Evolutionary conservation across 257 asterid genomes (phyloP).

Genomic region (Plectranthus barbatus): DNA sequence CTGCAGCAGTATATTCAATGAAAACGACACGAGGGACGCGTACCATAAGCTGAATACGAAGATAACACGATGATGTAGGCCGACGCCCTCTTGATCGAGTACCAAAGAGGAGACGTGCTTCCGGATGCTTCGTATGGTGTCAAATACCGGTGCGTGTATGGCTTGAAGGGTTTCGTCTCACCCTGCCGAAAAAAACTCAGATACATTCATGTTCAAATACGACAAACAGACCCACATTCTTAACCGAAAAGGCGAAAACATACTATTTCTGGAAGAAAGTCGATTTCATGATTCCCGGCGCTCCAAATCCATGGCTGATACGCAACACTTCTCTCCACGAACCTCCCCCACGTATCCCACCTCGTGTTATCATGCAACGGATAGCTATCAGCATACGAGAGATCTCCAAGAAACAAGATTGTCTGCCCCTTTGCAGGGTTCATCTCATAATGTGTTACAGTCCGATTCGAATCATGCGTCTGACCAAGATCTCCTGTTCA

Average conservation of each 20-base stretch:
- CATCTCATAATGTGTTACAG: slow-evolving; percentile 66
- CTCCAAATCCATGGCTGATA: slow-evolving; percentile 98
- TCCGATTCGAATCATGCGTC: slow-evolving; percentile 59
- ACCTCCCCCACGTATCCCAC: slow-evolving; percentile 95
- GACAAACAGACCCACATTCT: too few relatives aligned
- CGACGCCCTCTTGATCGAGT: slow-evolving; percentile 91
- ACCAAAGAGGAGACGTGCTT: slow-evolving; percentile 77
- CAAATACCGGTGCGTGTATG: slow-evolving; percentile 57
- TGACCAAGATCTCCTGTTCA: slow-evolving; percentile 82
- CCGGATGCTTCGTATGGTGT: slow-evolving; percentile 52
- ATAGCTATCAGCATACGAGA: slow-evolving; percentile 72
- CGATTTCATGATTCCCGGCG: slow-evolving; percentile 80
- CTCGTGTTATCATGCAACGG: slow-evolving; percentile 69
- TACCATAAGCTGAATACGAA: slow-evolving; percentile 88
- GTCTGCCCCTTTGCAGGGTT: slow-evolving; percentile 70
- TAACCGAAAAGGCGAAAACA: background rate
- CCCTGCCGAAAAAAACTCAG: slow-evolving; percentile 64
- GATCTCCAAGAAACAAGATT: slow-evolving; percentile 73
- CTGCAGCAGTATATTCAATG: background rate
- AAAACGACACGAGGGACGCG: background rate
- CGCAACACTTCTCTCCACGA: slow-evolving; percentile 72
- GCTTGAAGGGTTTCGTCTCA: slow-evolving; percentile 77
- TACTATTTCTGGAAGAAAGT: slow-evolving; percentile 74
- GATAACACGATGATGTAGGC: slow-evolving; percentile 84
- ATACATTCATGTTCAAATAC: too few relatives aligned